These are phyloP conservation scores for Sugiyamaella lignohabitans DNA, from an alignment of 805 yeast genomes.

Conservation along the genomic window DNA sequence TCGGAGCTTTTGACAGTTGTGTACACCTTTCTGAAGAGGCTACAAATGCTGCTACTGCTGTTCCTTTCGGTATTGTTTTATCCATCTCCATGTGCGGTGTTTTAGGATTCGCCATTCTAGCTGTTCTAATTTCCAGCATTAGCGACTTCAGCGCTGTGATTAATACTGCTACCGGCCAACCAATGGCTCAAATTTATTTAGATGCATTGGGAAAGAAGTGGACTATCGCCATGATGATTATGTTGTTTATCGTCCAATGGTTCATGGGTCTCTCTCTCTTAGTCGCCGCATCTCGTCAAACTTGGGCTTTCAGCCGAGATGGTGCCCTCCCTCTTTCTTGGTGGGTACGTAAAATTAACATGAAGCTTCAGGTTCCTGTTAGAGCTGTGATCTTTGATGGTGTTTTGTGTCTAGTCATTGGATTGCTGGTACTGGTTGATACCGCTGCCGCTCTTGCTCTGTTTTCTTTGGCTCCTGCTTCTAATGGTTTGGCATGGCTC, in stretches of 20 bases:
- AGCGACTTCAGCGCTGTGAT: constrained; percentile 40
- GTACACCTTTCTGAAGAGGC: constrained; percentile 73
- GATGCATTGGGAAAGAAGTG: constrained; percentile 58
- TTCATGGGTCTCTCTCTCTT: constrained; percentile 59
- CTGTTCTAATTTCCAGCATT: constrained; percentile 49
- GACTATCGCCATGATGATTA: constrained; percentile 58
- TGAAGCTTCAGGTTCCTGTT: constrained; percentile 53
- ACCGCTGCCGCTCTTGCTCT: constrained; percentile 60
- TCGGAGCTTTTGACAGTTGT: constrained; percentile 66
- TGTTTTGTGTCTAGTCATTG: constrained; percentile 43
- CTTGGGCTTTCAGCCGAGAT: constrained; percentile 73
- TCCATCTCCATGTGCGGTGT: constrained; percentile 53
- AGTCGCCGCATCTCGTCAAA: constrained; percentile 62
- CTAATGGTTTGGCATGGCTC: constrained; percentile 59
- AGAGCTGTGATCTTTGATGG: constrained; percentile 56
- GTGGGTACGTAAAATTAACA: constrained; percentile 51
- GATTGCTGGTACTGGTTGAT: constrained; percentile 53
- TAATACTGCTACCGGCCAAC: constrained; percentile 46
- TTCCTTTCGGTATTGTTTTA: constrained; percentile 58
- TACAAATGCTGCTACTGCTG: constrained; percentile 51
- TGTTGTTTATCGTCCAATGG: constrained; percentile 55
- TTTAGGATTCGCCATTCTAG: constrained; percentile 51
- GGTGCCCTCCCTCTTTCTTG: constrained; percentile 62
- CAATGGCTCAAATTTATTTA: constrained; percentile 57
- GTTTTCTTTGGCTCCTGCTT: constrained; percentile 56